phyloP scores from a whole-genome alignment of 108 stramenopile species.

The Pseudonitzschia pungens region DNA sequence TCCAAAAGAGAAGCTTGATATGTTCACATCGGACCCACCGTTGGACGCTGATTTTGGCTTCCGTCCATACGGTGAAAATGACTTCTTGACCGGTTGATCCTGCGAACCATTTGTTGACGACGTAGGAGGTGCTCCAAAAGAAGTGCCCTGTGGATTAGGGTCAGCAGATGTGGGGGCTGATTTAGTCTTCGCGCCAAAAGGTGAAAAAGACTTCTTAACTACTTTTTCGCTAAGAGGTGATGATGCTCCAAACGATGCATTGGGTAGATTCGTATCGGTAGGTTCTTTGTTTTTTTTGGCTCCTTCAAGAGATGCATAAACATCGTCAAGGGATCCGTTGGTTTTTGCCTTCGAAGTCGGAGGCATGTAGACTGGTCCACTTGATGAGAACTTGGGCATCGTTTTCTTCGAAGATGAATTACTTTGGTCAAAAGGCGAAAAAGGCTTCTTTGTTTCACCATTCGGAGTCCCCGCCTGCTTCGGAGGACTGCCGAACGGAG shows the following conservation, averaged over 20 bases:
- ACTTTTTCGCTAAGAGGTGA: not conserved
- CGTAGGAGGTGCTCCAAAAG: not conserved
- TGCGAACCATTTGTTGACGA: not conserved
- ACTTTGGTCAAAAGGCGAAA: not conserved
- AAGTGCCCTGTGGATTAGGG: not conserved
- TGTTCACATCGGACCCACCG: not conserved
- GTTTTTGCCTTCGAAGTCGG: slow-evolving; percentile 9
- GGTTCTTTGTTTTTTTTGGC: not conserved
- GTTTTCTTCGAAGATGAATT: not conserved
- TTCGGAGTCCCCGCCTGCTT: not conserved
- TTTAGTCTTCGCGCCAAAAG: not conserved
- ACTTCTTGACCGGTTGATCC: not conserved
- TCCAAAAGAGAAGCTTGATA: slow-evolving; percentile 6
- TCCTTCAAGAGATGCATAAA: slow-evolving; percentile 1
- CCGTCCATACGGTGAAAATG: not conserved
- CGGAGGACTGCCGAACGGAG: not conserved
- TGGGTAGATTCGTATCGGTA: not conserved
- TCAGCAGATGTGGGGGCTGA: not conserved
- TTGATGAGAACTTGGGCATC: slow-evolving; percentile 1
- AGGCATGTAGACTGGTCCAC: slow-evolving; percentile 4
- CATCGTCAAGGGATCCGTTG: not conserved
- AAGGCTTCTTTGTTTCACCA: not conserved
- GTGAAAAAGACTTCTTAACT: slow-evolving; percentile 1
- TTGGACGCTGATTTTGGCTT: not conserved
- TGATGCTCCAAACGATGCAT: not conserved